Evolutionary conservation across 257 asterid genomes (phyloP), one percentile per base, ranked within the genome.

Genomic region (Scutellaria minor): DNA sequence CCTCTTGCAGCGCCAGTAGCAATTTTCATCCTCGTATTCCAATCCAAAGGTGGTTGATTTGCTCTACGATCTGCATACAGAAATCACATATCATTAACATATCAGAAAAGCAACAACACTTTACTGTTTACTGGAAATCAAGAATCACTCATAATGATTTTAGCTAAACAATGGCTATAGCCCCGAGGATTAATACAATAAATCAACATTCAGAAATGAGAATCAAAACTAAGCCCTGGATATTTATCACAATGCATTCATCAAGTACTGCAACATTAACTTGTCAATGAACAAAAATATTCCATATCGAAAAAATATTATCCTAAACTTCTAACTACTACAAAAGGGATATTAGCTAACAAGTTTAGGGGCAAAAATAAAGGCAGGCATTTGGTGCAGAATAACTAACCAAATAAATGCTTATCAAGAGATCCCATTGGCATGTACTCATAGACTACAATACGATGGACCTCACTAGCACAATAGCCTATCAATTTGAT

Each of bases 401-500:
- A 74, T 57, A 66, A 80, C 94, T 84, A 76, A 95, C 99, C 99
- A 64, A 92, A 97, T 76, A 95, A 84, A 83, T 90, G 99, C 80
- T 90, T 98, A 75, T 95, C 99, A 40, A 95, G 79, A 60, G 99
- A 92, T 77, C 99, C 99, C 87, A 95, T 73, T 7, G 97, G 94
- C 99, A 95, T 92, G 75, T 82, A 95, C 71, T 95, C 98, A 55
- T 95, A 95, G 71, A 95, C 99, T 42, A 95, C 94, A 82, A 95
- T 94, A 20, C 99, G 93, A 60, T 95, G 97, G 73, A 90, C 96
- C 8, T 98, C 97, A 73, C 92, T 96, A 53, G 99, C 98, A 81
- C 98, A 95, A 78, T 95, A 92, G 41, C 99, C 99, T n/a, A 90
- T 88, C 86, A 95, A 85, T 84, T 90, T 92, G 57, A 95, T 96